A percentile compares a stretch with the other conserved stretches of the same genome.
Conservation (phyloP, 1,284 basidiomycete species). For the Trametes versicolor region DNA sequence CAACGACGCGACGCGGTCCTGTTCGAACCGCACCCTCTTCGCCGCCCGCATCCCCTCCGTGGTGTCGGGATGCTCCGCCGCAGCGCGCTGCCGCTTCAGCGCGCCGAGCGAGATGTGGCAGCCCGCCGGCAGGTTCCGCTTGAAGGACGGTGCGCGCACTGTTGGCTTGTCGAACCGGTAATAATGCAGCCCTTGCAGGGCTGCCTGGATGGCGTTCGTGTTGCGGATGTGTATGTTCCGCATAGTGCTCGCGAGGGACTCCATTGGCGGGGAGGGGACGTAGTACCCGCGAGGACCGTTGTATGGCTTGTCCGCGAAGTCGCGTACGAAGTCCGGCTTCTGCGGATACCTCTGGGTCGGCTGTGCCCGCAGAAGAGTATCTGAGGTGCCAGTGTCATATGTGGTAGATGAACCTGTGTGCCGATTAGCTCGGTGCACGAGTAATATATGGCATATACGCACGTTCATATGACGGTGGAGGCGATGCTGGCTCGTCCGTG, state of each 20-base stretch:
- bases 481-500: neutral
- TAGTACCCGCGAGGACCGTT: conserved; percentile 38
- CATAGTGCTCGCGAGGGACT: conserved; percentile 30
- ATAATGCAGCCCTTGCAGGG: conserved; percentile 32
- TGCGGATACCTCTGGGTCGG: conserved; percentile 9
- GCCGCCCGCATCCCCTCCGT: conserved; percentile 14
- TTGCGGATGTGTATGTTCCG: conserved; percentile 36
- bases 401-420: conserved; percentile 16
- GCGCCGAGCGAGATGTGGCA: conserved; percentile 23
- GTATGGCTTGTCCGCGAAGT: conserved; percentile 40
- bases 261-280: conserved; percentile 38
- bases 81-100: conserved; percentile 29
- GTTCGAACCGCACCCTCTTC: conserved; percentile 17
- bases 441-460: neutral
- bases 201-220: conserved; percentile 30
- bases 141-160: conserved; percentile 22
- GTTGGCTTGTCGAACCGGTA: conserved; percentile 19
- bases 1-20: conserved; percentile 18
- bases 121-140: conserved; percentile 21
- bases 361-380: conserved; percentile 20
- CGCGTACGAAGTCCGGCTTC: conserved; percentile 37
- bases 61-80: conserved; percentile 7
- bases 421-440: neutral
- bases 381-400: conserved; percentile 19
- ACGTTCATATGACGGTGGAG: conserved; percentile 20